phyloP scores from a whole-genome alignment of 768 basidiomycete genomes.

The Trametes gibbosa region DNA sequence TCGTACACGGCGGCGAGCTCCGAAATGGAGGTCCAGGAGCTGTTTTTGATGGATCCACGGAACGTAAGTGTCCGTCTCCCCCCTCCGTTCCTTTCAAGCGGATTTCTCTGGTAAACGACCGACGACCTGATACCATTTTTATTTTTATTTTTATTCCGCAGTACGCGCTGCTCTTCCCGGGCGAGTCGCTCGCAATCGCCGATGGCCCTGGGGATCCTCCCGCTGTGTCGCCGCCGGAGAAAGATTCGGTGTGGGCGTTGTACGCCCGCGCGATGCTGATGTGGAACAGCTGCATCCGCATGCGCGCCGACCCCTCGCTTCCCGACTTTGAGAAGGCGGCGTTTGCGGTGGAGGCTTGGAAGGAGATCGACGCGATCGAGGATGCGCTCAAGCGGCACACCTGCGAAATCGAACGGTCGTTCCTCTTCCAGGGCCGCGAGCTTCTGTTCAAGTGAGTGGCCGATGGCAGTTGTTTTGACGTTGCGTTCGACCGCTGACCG shows the following conservation, averaged over 20 bases:
- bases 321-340: constrained; percentile 52
- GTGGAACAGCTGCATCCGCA: constrained; percentile 70
- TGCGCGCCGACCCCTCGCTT: constrained; percentile 43
- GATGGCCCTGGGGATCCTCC: constrained; percentile 13
- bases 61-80: constrained; percentile 45
- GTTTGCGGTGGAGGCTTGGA: constrained; percentile 68
- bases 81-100: background rate
- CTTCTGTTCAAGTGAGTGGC: constrained; percentile 70
- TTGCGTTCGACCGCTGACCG: background rate
- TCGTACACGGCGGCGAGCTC: constrained; percentile 51
- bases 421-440: constrained; percentile 68
- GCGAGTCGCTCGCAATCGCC: constrained; percentile 48
- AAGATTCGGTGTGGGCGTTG: constrained; percentile 75
- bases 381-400: constrained; percentile 58
- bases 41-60: constrained; percentile 55
- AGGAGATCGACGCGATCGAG: constrained; percentile 68
- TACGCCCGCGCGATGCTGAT: constrained; percentile 66
- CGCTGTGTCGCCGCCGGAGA: constrained; percentile 32
- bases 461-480: background rate
- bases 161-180: constrained; percentile 75
- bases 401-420: constrained; percentile 65
- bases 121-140: too few relatives aligned
- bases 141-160: too few relatives aligned
- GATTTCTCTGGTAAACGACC: too few relatives aligned
- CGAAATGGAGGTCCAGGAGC: constrained; percentile 14